These are phyloP conservation scores for Tuber microsphaerosporum DNA, from an alignment of 495 filamentous ascomycete genomes.

Conservation along the genomic window DNA sequence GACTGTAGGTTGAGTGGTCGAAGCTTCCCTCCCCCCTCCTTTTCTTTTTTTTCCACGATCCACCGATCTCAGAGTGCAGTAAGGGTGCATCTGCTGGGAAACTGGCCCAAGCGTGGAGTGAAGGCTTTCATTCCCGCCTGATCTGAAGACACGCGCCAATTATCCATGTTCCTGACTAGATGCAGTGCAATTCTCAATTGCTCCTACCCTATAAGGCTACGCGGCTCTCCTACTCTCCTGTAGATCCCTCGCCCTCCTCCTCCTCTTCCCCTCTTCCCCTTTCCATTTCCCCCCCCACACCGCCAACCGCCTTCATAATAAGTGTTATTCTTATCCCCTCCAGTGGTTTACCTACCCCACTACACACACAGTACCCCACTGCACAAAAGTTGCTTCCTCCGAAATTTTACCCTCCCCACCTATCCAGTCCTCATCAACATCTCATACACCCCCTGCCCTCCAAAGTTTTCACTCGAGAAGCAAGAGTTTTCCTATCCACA, in stretches of 20 bases:
- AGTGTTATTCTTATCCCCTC: background rate
- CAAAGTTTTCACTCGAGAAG: background rate
- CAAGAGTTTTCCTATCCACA: background rate
- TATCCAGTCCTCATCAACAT: slow-evolving; percentile 6
- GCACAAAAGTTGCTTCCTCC: slow-evolving; percentile 5
- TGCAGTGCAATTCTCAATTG: slow-evolving; percentile 1
- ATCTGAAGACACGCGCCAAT: background rate
- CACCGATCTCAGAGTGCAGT: background rate
- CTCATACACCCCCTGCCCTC: background rate
- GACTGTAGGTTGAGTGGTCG: background rate
- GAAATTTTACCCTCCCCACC: slow-evolving; percentile 3
- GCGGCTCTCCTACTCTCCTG: background rate
- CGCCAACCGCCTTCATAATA: background rate
- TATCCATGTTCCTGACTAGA: background rate
- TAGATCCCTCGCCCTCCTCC: background rate
- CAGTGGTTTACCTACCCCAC: background rate
- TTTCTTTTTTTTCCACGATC: background rate
- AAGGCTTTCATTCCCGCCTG: background rate
- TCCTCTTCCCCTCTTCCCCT: background rate
- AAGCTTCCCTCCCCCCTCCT: background rate
- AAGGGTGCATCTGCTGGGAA: background rate
- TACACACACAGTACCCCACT: background rate
- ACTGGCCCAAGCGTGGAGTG: background rate
- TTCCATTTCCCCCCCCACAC: background rate
- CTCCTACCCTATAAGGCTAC: background rate